Conservation (phyloP, 345 rosid genomes). For the Sisymbrium irio region DNA sequence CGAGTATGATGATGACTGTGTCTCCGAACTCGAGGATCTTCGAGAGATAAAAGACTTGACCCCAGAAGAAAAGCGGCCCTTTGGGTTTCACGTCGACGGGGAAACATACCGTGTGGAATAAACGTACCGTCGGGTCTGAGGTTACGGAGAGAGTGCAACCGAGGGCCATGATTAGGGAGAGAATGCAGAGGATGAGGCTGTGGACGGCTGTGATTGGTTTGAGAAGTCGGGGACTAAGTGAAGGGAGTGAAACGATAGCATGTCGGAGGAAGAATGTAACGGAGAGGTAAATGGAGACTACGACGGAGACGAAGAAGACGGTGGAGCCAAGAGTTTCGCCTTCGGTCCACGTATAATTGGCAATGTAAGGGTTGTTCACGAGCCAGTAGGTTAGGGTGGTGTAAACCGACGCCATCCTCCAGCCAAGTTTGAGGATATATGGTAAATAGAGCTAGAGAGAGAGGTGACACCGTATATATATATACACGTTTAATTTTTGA, state of each 20-base stretch:
- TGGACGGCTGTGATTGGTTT: slow-evolving; percentile 75
- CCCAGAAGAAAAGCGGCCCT: slow-evolving; percentile 75
- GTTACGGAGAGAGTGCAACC: slow-evolving; percentile 61
- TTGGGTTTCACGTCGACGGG: slow-evolving; percentile 40
- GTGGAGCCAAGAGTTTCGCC: slow-evolving; percentile 61
- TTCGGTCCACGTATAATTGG: slow-evolving; percentile 52
- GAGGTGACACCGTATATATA: no score
- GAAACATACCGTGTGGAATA: slow-evolving; percentile 45
- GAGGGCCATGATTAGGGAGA: slow-evolving; percentile 67
- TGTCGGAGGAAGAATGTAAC: slow-evolving; percentile 47
- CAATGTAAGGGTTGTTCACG: slow-evolving; percentile 57
- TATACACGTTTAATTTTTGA: no score
- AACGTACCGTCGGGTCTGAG: neutral
- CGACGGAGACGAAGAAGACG: slow-evolving; percentile 43
- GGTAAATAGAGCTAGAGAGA: no score
- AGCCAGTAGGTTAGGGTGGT: slow-evolving; percentile 49
- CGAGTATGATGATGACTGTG: slow-evolving; percentile 53
- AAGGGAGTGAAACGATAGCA: slow-evolving; percentile 25
- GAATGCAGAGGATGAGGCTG: slow-evolving; percentile 54
- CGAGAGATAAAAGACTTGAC: slow-evolving; percentile 65
- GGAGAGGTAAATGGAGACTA: slow-evolving; percentile 48
- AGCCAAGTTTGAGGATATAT: no score
- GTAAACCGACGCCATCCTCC: neutral
- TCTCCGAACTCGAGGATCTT: slow-evolving; percentile 63
- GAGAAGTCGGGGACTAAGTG: slow-evolving; percentile 40